Evolutionary conservation across 331 rosid species (phyloP).

Genomic region (Phaseolus coccineus): DNA sequence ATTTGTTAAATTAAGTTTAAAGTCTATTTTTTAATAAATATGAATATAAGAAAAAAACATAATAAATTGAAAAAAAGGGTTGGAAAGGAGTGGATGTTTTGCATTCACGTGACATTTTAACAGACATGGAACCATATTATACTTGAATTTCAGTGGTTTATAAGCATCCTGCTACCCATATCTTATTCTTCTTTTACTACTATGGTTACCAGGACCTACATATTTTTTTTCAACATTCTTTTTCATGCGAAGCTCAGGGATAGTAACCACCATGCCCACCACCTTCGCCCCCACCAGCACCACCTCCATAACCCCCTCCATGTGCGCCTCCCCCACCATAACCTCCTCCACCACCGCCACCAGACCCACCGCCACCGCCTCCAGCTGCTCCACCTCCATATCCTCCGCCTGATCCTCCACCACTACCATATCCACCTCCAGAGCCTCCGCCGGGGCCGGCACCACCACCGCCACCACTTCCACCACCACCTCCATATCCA

Average conservation of each 20-base stretch:
- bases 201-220: background rate
- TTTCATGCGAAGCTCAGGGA: constrained; percentile 41
- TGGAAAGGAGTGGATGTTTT: background rate
- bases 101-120: background rate
- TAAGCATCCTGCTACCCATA: background rate
- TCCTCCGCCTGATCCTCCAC: constrained; percentile 43
- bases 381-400: constrained; percentile 44
- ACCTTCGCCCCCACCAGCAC: constrained; percentile 41
- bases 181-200: background rate
- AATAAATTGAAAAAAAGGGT: background rate
- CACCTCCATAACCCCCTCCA: constrained; percentile 54
- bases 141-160: background rate
- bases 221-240: background rate
- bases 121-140: background rate
- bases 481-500: constrained; percentile 48
- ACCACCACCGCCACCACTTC: constrained; percentile 59
- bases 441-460: constrained; percentile 43
- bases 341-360: constrained; percentile 56
- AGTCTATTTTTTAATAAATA: too few relatives aligned
- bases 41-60: background rate
- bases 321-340: constrained; percentile 30
- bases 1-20: too few relatives aligned
- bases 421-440: constrained; percentile 39
- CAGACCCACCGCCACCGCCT: constrained; percentile 44
- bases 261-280: constrained; percentile 58